Conservation (phyloP, 306 rosid genomes). For the Carpinus fangiana region DNA sequence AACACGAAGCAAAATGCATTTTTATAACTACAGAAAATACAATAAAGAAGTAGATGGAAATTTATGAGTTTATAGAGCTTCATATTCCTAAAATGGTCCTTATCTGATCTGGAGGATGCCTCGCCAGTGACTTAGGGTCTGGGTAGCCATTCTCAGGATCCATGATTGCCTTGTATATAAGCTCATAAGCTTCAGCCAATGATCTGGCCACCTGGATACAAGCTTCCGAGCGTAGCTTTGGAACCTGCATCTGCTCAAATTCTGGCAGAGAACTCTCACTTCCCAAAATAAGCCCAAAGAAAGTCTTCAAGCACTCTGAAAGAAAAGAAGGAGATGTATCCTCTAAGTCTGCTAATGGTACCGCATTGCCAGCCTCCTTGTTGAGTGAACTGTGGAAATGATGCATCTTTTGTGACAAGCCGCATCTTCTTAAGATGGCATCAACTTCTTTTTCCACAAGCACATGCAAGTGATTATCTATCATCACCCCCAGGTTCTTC, state of each 20-base stretch:
- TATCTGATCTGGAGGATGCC: slow-evolving; percentile 99
- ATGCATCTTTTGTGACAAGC: slow-evolving; percentile 73
- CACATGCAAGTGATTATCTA: slow-evolving; percentile 58
- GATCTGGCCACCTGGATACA: slow-evolving; percentile 75
- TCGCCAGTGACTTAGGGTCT: slow-evolving; percentile 84
- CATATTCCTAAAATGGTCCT: slow-evolving; percentile 94
- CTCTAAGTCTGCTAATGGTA: slow-evolving; percentile 74
- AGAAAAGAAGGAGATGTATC: slow-evolving; percentile 66
- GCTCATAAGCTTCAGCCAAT: slow-evolving; percentile 77
- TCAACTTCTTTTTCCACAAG: slow-evolving; percentile 86
- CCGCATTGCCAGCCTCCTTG: slow-evolving; percentile 39
- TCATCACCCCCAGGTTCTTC: slow-evolving; percentile 74
- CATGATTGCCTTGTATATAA: slow-evolving; percentile 74
- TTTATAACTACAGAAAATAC: neutral
- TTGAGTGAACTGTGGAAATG: slow-evolving; percentile 46
- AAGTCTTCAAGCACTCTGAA: slow-evolving; percentile 71
- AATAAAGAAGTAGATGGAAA: neutral
- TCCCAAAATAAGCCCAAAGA: slow-evolving; percentile 87
- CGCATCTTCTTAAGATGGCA: slow-evolving; percentile 64
- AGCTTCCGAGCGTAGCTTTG: slow-evolving; percentile 87
- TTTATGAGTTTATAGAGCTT: slow-evolving; percentile 17
- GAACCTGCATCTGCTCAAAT: slow-evolving; percentile 95
- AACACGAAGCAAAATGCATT: neutral
- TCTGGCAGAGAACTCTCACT: slow-evolving; percentile 85
- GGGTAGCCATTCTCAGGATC: slow-evolving; percentile 85